phyloP scores from a whole-genome alignment of 1,284 basidiomycete species.

The Chiua sp. region DNA sequence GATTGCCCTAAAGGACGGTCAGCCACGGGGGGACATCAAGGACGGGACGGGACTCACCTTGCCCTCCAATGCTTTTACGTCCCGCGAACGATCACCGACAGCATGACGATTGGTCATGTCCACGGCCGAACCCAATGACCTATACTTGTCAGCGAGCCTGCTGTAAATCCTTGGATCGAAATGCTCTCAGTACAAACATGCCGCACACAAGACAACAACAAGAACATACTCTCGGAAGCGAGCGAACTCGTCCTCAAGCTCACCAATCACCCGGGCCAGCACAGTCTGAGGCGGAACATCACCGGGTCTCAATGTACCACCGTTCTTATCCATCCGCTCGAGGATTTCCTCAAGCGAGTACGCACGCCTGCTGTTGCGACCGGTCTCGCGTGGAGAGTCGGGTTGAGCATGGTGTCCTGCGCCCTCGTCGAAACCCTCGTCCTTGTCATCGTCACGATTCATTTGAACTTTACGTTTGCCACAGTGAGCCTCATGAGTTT shows the following conservation, averaged over 20 bases:
- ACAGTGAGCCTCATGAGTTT: neutral
- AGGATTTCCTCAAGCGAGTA: conserved; percentile 33
- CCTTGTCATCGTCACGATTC: conserved; percentile 4
- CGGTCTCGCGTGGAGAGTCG: conserved; percentile 2
- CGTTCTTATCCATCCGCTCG: conserved; percentile 33
- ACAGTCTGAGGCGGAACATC: conserved; percentile 82
- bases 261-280: conserved; percentile 75
- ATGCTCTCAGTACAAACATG: conserved; percentile 12
- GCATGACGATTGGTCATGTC: conserved; percentile 81
- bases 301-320: conserved; percentile 23
- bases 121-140: conserved; percentile 81
- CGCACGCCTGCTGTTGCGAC: conserved; percentile 5
- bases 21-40: neutral
- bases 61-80: conserved; percentile 87
- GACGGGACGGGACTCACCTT: conserved; percentile 60
- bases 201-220: conserved; percentile 14
- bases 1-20: conserved; percentile 70
- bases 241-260: conserved; percentile 89
- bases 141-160: conserved; percentile 90
- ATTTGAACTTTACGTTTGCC: neutral
- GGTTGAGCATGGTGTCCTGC: conserved; percentile 2
- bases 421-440: conserved; percentile 26
- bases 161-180: conserved; percentile 73
- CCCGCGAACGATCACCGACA: conserved; percentile 83
- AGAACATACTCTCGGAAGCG: conserved; percentile 85